Evolutionary conservation across 2,329 filamentous ascomycete genomes (phyloP).

Genomic region (Zasmidium citrigriseum): DNA sequence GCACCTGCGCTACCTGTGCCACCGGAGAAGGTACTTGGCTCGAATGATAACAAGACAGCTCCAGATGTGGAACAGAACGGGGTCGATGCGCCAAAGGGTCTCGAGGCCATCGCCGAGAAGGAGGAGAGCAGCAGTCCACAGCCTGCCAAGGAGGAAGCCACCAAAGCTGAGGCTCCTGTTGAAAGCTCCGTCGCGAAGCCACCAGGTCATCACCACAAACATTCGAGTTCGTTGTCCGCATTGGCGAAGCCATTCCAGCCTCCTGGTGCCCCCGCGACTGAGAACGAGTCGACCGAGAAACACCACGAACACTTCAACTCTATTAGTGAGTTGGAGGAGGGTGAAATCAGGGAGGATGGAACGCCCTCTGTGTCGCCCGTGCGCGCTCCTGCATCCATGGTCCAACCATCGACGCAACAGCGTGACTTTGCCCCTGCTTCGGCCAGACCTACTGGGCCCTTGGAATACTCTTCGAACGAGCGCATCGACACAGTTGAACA

Average conservation of each 20-base stretch:
- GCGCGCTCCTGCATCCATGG: conserved; percentile 1
- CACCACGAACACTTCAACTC: conserved; percentile 24
- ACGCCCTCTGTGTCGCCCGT: conserved; percentile 18
- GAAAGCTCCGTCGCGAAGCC: conserved; percentile 5
- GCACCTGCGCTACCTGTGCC: conserved; percentile 28
- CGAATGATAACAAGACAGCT: conserved; percentile 20
- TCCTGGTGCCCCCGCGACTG: conserved; percentile 23
- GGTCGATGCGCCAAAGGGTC: conserved; percentile 13
- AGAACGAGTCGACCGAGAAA: neutral
- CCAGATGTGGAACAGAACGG: conserved; percentile 12
- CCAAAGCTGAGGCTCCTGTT: conserved; percentile 5
- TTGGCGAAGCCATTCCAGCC: conserved; percentile 68
- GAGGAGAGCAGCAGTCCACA: conserved; percentile 7
- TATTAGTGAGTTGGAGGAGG: conserved; percentile 36
- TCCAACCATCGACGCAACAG: neutral
- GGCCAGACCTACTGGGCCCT: conserved; percentile 2
- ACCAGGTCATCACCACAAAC: conserved; percentile 18
- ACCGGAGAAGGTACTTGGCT: conserved; percentile 26
- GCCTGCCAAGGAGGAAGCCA: neutral
- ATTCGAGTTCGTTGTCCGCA: conserved; percentile 63
- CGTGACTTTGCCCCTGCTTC: conserved; percentile 8
- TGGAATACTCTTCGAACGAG: conserved; percentile 8
- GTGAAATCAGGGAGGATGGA: conserved; percentile 33
- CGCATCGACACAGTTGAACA: conserved; percentile 23
- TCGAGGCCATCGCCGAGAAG: conserved; percentile 18